Evolutionary conservation across 805 yeast genomes (phyloP).

Genomic region (Cephaloascus albidus): DNA sequence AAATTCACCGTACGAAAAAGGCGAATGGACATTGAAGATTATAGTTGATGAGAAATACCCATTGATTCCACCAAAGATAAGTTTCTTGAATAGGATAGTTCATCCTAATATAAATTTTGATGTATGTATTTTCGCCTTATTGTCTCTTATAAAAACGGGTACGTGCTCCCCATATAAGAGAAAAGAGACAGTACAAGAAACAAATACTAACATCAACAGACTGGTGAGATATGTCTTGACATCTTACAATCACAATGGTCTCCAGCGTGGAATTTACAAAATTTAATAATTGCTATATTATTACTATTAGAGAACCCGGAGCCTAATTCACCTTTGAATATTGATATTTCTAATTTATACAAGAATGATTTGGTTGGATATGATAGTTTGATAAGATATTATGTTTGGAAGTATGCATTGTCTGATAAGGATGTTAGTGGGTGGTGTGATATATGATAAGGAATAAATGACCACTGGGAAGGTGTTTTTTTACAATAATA

Average conservation of each 20-base stretch:
- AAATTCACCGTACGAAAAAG: slow-evolving; percentile 43
- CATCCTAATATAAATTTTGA: slow-evolving; percentile 40
- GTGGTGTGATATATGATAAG: no score
- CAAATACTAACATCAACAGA: slow-evolving; percentile 26
- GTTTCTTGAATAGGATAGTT: slow-evolving; percentile 30
- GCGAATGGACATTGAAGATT: slow-evolving; percentile 41
- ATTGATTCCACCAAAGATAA: slow-evolving; percentile 44
- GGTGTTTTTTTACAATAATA: no score
- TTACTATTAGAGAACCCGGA: slow-evolving; percentile 55
- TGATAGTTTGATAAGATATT: slow-evolving; percentile 29
- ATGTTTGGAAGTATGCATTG: slow-evolving; percentile 7
- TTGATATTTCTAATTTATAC: slow-evolving; percentile 57
- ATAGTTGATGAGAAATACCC: slow-evolving; percentile 44
- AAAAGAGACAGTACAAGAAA: no score
- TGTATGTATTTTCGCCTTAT: no score
- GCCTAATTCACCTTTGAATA: slow-evolving; percentile 62
- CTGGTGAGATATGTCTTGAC: slow-evolving; percentile 69
- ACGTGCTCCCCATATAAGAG: no score
- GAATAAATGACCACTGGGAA: no score
- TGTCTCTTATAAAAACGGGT: no score
- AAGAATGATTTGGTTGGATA: slow-evolving; percentile 40
- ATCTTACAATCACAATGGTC: slow-evolving; percentile 56
- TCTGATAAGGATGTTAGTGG: not conserved
- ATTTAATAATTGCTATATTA: slow-evolving; percentile 47
- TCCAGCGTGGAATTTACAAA: slow-evolving; percentile 61